phyloP scores from a whole-genome alignment of 352 stramenopile species.

The Phytophthora parvispora region DNA sequence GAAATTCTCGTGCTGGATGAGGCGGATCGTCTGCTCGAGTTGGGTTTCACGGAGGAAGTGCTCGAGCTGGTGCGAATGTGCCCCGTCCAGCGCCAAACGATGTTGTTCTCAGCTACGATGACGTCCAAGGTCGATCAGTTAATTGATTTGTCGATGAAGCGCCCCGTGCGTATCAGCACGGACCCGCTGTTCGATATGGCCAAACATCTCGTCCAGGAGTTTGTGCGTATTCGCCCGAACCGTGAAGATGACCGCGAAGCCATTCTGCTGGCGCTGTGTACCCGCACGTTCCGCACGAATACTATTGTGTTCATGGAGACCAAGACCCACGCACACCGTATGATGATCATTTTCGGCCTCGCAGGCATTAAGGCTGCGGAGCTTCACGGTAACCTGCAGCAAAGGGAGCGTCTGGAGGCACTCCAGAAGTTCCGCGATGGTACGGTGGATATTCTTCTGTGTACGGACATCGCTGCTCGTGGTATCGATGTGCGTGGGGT shows the following conservation, averaged over 20 bases:
- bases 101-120: conserved; percentile 99
- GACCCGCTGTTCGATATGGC: conserved; percentile 97
- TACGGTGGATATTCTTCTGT: conserved; percentile 97
- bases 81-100: conserved; percentile 96
- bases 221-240: conserved; percentile 95
- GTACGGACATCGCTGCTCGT: conserved; percentile 98
- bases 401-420: conserved; percentile 97
- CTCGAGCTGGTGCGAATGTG: conserved; percentile 97
- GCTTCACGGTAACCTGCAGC: conserved; percentile 98
- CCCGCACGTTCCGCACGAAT: conserved; percentile 95
- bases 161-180: conserved; percentile 95
- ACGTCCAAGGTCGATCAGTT: conserved; percentile 98
- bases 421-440: conserved; percentile 97
- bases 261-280: conserved; percentile 97
- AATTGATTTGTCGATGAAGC: conserved; percentile 97
- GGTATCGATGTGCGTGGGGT: conserved; percentile 99
- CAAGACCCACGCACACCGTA: conserved; percentile 96
- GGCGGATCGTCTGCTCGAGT: conserved; percentile 97
- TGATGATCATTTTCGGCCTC: conserved; percentile 98
- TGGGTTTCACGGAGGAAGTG: conserved; percentile 99
- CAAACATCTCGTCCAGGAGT: conserved; percentile 98
- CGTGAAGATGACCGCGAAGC: conserved; percentile 95
- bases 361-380: conserved; percentile 98
- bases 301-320: conserved; percentile 99
- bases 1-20: conserved; percentile 97